Conservation (phyloP, 257 asterid genomes). For the Forsythia suspensa region DNA sequence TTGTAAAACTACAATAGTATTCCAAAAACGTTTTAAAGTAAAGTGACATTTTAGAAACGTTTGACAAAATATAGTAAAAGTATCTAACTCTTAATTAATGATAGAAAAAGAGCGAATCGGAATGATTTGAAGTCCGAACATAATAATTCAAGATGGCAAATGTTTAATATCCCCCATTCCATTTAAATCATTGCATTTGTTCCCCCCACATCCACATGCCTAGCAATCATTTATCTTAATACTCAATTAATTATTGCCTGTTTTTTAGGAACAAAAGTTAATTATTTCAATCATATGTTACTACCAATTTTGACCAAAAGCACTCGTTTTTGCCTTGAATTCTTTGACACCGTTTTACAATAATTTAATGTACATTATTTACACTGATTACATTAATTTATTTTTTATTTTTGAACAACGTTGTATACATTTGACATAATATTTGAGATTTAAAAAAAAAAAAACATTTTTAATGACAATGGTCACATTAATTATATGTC, state of each 20-base stretch:
- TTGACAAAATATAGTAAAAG: no score
- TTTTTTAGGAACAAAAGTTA: not conserved
- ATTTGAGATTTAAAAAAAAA: no score
- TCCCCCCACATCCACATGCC: not conserved
- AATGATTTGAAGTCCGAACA: not conserved
- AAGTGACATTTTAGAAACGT: no score
- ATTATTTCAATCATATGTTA: not conserved
- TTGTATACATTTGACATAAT: no score
- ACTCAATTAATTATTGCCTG: not conserved
- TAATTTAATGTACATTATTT: no score
- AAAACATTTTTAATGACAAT: not conserved
- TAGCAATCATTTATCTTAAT: not conserved
- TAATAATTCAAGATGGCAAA: not conserved
- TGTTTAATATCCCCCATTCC: not conserved
- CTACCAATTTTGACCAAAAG: not conserved
- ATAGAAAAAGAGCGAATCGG: no score
- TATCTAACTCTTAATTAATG: no score
- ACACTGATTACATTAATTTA: no score
- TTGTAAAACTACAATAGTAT: no score
- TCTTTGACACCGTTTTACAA: not conserved
- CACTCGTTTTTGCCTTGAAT: not conserved
- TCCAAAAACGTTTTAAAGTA: no score
- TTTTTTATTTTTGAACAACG: no score
- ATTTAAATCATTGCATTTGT: slow-evolving; percentile 13
- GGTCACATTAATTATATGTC: not conserved